Evolutionary conservation across 208 protist species (phyloP).

Genomic region (Leishmania tropica): DNA sequence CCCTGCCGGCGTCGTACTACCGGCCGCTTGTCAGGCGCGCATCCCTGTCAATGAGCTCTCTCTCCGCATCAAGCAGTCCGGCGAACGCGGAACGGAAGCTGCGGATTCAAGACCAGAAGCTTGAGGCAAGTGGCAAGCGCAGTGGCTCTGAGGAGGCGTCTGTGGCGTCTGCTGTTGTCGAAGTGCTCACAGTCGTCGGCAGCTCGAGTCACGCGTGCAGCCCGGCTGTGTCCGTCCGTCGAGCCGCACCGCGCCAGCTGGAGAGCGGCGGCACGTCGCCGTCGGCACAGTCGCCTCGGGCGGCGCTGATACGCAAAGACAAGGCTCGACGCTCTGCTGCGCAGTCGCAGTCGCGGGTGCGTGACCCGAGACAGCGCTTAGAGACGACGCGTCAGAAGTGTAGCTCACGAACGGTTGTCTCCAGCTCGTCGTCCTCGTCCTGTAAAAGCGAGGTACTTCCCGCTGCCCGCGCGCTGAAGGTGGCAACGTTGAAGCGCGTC

Average conservation of each 20-base stretch:
- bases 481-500: conserved; percentile 2
- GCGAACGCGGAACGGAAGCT: conserved; percentile 5
- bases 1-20: conserved; percentile 33
- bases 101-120: neutral
- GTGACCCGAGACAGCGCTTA: neutral
- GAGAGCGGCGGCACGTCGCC: neutral
- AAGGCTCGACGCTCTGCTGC: neutral
- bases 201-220: neutral
- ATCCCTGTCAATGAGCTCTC: conserved; percentile 18
- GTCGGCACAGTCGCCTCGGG: neutral
- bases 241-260: neutral
- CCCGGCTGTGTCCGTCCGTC: neutral
- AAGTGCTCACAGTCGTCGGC: neutral
- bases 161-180: neutral
- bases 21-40: conserved; percentile 12
- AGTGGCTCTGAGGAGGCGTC: neutral
- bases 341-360: neutral
- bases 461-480: neutral
- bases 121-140: neutral
- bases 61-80: conserved; percentile 12
- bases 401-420: neutral
- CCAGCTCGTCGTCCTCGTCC: neutral
- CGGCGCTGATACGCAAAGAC: neutral
- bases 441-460: neutral
- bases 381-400: neutral